Evolutionary conservation across 148 eudicot genomes (phyloP).

Genomic region (Vaccinium vitisidaea): DNA sequence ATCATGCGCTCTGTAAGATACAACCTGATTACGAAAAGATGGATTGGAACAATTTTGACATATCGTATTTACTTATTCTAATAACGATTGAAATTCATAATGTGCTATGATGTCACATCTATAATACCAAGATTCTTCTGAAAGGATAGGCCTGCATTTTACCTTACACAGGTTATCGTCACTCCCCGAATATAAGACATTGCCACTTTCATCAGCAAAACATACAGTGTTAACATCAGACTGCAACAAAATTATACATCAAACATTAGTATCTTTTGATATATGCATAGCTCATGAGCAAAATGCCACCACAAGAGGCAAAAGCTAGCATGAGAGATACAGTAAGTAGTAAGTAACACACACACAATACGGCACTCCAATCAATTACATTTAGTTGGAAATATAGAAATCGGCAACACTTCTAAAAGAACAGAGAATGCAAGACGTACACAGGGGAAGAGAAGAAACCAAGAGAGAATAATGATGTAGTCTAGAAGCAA

Average conservation of each 20-base stretch:
- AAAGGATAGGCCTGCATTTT: constrained; percentile 4
- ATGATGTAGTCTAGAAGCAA: background rate
- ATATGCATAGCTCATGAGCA: background rate
- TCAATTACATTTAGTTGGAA: background rate
- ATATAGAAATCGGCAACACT: background rate
- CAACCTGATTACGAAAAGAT: background rate
- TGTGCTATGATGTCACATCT: constrained; percentile 2
- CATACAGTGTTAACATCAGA: constrained; percentile 91
- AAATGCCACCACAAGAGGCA: constrained; percentile 5
- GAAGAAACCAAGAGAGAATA: background rate
- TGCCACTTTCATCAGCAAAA: constrained; percentile 86
- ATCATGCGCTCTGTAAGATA: background rate
- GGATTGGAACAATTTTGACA: background rate
- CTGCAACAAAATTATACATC: constrained; percentile 42
- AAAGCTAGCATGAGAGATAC: background rate
- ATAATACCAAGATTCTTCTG: background rate
- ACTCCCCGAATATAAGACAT: constrained; percentile 82
- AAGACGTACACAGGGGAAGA: background rate
- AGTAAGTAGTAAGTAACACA: background rate
- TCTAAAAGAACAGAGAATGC: background rate
- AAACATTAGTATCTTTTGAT: background rate
- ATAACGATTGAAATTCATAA: background rate
- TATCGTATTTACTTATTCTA: background rate
- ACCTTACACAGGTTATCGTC: constrained; percentile 86
- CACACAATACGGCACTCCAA: background rate